A percentile compares a stretch with the other conserved stretches of the same genome.
These are phyloP conservation scores for Hyaloscypha finlandica DNA, from an alignment of 495 filamentous ascomycete species.

Conservation along the genomic window DNA sequence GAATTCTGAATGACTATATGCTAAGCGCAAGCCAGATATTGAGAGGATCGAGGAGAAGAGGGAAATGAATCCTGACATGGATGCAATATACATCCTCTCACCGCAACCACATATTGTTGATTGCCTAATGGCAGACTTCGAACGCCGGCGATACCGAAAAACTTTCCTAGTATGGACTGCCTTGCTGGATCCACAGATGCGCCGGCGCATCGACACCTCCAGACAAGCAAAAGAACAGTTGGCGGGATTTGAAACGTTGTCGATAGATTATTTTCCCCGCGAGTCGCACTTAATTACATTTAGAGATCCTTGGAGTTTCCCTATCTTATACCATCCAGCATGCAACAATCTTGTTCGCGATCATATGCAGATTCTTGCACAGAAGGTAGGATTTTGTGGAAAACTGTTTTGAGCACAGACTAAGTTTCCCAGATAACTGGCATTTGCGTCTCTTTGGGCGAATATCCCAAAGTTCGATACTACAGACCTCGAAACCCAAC, in stretches of 20 bases:
- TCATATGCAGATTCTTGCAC: slow-evolving; percentile 80
- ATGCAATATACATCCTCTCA: slow-evolving; percentile 89
- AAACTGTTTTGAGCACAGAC: not conserved
- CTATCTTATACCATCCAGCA: slow-evolving; percentile 83
- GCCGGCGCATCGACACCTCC: slow-evolving; percentile 43
- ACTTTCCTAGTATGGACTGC: slow-evolving; percentile 84
- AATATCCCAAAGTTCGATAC: slow-evolving; percentile 89
- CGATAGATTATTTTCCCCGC: slow-evolving; percentile 83
- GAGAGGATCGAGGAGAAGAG: slow-evolving; percentile 87
- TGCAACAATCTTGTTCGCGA: slow-evolving; percentile 80
- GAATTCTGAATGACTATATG: not conserved
- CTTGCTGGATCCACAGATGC: slow-evolving; percentile 44
- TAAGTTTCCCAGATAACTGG: slow-evolving; percentile 65
- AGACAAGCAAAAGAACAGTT: slow-evolving; percentile 69
- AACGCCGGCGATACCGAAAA: slow-evolving; percentile 73
- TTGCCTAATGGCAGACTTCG: slow-evolving; percentile 89
- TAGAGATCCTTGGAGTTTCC: slow-evolving; percentile 92
- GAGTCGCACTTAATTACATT: slow-evolving; percentile 93
- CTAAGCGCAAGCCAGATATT: slow-evolving; percentile 65
- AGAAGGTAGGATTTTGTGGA: slow-evolving; percentile 65
- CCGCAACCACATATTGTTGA: slow-evolving; percentile 85
- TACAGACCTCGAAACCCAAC: slow-evolving; percentile 72
- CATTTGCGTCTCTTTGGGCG: slow-evolving; percentile 79
- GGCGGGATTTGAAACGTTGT: slow-evolving; percentile 69
- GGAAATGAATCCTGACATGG: slow-evolving; percentile 79